phyloP scores from a whole-genome alignment of 2,329 filamentous ascomycete genomes.

The Colletotrichum limetticola region DNA sequence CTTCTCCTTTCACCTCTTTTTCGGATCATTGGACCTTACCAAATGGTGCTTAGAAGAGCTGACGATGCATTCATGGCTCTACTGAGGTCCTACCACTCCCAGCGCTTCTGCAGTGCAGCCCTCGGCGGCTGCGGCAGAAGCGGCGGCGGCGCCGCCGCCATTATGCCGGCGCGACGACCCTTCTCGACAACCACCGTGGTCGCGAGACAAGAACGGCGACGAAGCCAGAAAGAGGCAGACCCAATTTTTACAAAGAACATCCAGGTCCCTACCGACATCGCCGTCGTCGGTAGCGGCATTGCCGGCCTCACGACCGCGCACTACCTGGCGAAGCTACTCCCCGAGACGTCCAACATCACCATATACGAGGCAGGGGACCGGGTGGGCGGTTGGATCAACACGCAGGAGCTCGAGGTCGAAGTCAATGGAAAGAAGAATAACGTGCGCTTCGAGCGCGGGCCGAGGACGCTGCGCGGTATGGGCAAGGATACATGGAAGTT shows the following conservation, averaged over 20 bases:
- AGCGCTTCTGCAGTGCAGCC: conserved; percentile 23
- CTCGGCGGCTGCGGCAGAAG: conserved; percentile 1
- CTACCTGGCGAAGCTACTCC: conserved; percentile 77
- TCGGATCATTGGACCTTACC: background rate
- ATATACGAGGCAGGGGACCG: conserved; percentile 79
- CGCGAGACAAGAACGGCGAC: background rate
- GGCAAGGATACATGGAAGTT: conserved; percentile 52
- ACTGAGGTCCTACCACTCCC: conserved; percentile 29
- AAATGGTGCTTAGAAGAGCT: conserved; percentile 11
- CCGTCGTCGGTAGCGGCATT: conserved; percentile 83
- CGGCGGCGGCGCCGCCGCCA: background rate
- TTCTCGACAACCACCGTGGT: conserved; percentile 13
- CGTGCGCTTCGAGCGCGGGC: conserved; percentile 85
- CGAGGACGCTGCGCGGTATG: conserved; percentile 76
- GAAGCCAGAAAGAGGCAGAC: background rate
- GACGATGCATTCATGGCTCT: conserved; percentile 30
- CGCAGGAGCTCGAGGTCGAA: conserved; percentile 67
- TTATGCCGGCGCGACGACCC: background rate
- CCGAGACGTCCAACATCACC: conserved; percentile 74
- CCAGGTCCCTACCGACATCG: conserved; percentile 55
- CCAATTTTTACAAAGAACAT: background rate
- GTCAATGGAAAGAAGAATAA: conserved; percentile 63
- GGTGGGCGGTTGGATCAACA: conserved; percentile 87
- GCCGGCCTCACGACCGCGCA: conserved; percentile 84
- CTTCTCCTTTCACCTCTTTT: background rate